phyloP scores from a whole-genome alignment of 495 filamentous ascomycete species.

The Hypoxylon crocopeplum region DNA sequence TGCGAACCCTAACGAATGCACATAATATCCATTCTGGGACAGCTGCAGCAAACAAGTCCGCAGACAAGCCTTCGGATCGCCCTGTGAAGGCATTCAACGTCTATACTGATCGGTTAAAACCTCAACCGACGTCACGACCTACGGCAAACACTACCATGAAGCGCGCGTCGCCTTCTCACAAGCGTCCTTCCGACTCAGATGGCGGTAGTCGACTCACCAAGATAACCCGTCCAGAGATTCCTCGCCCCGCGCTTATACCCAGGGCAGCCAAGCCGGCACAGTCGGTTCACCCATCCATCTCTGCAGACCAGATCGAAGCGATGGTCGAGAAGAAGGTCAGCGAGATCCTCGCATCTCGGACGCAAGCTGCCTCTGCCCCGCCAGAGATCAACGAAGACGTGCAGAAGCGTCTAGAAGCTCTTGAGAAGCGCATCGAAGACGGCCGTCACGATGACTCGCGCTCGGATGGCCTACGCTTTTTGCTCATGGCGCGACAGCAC shows the following conservation, averaged over 20 bases:
- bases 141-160: constrained; percentile 46
- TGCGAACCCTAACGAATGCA: constrained; percentile 72
- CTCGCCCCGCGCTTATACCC: constrained; percentile 30
- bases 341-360: constrained; percentile 80
- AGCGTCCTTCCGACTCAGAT: constrained; percentile 54
- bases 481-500: constrained; percentile 92
- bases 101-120: constrained; percentile 72
- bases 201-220: constrained; percentile 46
- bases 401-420: constrained; percentile 77
- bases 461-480: constrained; percentile 79
- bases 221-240: constrained; percentile 48
- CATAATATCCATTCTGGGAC: constrained; percentile 64
- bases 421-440: constrained; percentile 83
- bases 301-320: constrained; percentile 83
- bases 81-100: constrained; percentile 83
- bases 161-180: constrained; percentile 47
- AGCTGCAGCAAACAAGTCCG: constrained; percentile 45
- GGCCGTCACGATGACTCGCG: constrained; percentile 70
- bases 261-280: constrained; percentile 50
- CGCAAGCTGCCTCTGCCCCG: constrained; percentile 53
- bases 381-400: constrained; percentile 75
- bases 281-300: constrained; percentile 55
- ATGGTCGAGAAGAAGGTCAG: constrained; percentile 90
- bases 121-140: constrained; percentile 42
- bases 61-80: constrained; percentile 67